phyloP scores from a whole-genome alignment of 2,329 filamentous ascomycete species.

The Neofusicoccum ribis region DNA sequence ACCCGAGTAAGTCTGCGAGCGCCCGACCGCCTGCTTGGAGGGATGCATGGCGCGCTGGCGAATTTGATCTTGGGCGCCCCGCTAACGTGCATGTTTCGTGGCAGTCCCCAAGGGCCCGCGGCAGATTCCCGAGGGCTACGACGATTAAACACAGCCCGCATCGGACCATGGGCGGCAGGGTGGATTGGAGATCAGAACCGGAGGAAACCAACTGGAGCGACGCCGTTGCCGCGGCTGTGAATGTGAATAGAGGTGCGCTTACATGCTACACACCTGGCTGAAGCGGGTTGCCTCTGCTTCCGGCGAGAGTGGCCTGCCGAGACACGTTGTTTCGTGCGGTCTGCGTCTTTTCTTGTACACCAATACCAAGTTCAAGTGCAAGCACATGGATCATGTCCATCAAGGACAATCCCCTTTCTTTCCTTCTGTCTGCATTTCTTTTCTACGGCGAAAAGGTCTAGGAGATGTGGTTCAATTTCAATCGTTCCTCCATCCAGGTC shows the following conservation, averaged over 20 bases:
- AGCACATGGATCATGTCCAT: background rate
- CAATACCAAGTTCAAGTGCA: slow-evolving; percentile 9
- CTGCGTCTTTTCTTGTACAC: slow-evolving; percentile 10
- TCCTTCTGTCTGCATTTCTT: background rate
- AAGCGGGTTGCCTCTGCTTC: background rate
- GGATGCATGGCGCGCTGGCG: too few species aligned
- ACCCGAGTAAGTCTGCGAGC: slow-evolving; percentile 72
- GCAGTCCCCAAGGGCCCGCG: slow-evolving; percentile 50
- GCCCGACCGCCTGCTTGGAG: background rate
- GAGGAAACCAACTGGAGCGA: background rate
- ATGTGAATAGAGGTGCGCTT: background rate
- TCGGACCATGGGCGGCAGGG: slow-evolving; percentile 12
- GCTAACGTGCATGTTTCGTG: slow-evolving; percentile 18
- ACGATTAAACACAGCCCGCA: slow-evolving; percentile 36
- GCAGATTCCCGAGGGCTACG: slow-evolving; percentile 47
- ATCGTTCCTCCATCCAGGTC: background rate
- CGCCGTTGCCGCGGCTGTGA: background rate
- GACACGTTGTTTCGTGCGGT: background rate
- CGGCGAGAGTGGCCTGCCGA: background rate
- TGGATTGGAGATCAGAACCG: background rate
- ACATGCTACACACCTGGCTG: background rate
- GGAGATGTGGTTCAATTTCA: background rate
- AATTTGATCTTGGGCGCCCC: background rate
- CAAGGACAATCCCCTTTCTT: background rate
- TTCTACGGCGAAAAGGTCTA: background rate